Conservation (phyloP, 164 flowering plant genomes). For the Nymphaea colorata region DNA sequence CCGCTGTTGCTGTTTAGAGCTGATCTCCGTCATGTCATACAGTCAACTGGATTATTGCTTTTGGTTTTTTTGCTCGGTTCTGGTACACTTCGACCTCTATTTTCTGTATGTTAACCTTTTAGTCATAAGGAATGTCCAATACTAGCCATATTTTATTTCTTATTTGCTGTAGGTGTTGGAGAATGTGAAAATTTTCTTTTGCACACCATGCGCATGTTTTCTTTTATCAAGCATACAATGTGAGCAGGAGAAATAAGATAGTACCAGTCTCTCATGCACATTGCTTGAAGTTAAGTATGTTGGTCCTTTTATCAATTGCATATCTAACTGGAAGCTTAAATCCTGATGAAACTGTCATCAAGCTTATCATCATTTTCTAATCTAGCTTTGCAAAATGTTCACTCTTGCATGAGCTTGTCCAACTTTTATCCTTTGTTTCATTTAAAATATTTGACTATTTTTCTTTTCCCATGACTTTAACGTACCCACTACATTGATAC, state of each 20-base stretch:
- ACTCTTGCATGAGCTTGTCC: not conserved
- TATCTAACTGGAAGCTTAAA: no score
- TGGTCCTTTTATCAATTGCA: no score
- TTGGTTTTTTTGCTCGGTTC: conserved; percentile 76
- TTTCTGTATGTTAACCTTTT: not conserved
- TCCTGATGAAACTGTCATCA: no score
- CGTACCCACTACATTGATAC: not conserved
- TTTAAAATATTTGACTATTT: not conserved
- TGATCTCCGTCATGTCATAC: conserved; percentile 57
- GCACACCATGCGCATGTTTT: no score
- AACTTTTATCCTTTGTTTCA: not conserved
- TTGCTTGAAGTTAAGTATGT: no score
- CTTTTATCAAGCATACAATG: no score
- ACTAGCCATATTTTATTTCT: no score
- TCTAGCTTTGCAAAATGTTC: not conserved
- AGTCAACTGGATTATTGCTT: conserved; percentile 70
- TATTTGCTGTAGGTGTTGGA: not conserved
- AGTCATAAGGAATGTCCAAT: not conserved
- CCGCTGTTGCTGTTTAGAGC: conserved; percentile 71
- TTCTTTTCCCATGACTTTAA: not conserved
- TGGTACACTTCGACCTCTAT: conserved; percentile 20
- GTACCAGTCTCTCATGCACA: no score
- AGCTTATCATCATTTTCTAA: no score
- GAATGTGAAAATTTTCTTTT: not conserved
- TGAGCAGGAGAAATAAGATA: no score